Base-by-base conservation (phyloP, 2,329 filamentous ascomycete species). In the Pseudogymnoascus sp. region DNA sequence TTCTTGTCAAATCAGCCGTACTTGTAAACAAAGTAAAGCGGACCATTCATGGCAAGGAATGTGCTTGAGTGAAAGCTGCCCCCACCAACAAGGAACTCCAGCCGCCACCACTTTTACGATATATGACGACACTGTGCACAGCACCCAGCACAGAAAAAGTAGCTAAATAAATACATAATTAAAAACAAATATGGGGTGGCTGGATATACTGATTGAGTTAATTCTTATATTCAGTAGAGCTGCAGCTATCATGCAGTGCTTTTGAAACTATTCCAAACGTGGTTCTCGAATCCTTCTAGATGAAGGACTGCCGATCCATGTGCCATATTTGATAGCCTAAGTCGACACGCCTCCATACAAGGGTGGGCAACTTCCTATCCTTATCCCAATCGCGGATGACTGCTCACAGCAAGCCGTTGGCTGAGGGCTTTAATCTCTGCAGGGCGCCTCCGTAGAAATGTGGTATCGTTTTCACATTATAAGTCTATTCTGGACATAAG, bases 11-110 rank as follows among this genome's bases (percentile, higher is more conserved):
- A 56, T 56, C 25, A 56, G 50, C 50, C n/a, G 7, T 18, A 18
- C 50, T 14, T 33, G n/a, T 56, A 33, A 56, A 21, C 50, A 56
- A 56, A 56, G 50, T 33, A 56, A 56, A 33, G 28, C 50, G 50
- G 50, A 56, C 50, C 50, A 56, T 56, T 56, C 50, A 56, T 33
- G 11, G 50, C n/a, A 33, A 56, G 50, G 50, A 56, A 56, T 56
- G 50, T 33, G 50, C 50, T 33, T 56, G 50, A 14, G 25, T 21
- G 50, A 56, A 33, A 56, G 25, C 50, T 18, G 28, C 16, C 50
- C 47, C 21, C 28, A 56, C 50, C 50, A 56, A 56, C 50, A 56
- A 53, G 50, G 50, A 56, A 56, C 50, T 18, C 7, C 50, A 56
- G 50, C 50, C 50, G 50, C 50, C 50, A 28, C 50, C 50, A 56